phyloP scores from a whole-genome alignment of 2,329 filamentous ascomycete genomes.

The Botrytis elliptica region DNA sequence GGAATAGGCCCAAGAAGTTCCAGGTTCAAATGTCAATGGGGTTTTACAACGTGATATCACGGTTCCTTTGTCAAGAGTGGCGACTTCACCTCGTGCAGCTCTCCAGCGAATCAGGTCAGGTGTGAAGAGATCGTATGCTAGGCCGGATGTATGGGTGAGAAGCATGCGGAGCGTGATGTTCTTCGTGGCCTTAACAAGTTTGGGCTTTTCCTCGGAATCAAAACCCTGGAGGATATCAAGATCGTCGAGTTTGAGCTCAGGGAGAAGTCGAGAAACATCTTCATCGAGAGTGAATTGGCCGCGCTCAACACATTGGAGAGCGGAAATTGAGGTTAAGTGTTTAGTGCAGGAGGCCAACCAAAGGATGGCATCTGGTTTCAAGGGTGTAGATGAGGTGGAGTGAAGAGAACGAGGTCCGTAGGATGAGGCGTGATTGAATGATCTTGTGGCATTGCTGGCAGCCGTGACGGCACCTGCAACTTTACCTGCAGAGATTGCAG shows the following conservation, averaged over 20 bases:
- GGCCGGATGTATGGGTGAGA: slow-evolving; percentile 32
- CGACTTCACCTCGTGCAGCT: slow-evolving; percentile 21
- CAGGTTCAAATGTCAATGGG: slow-evolving; percentile 63
- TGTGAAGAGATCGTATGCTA: slow-evolving; percentile 27
- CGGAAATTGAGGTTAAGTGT: slow-evolving; percentile 50
- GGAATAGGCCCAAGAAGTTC: slow-evolving; percentile 59
- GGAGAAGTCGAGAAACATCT: slow-evolving; percentile 31
- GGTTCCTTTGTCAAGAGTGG: not conserved
- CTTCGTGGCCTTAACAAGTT: slow-evolving; percentile 27
- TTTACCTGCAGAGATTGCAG: slow-evolving; percentile 9
- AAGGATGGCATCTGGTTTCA: slow-evolving; percentile 60
- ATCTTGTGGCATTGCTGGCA: slow-evolving; percentile 22
- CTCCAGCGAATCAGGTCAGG: slow-evolving; percentile 21
- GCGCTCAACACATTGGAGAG: slow-evolving; percentile 57
- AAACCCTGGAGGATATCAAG: slow-evolving; percentile 34
- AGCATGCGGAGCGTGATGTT: slow-evolving; percentile 36
- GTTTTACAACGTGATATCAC: not conserved
- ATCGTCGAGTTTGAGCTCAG: slow-evolving; percentile 35
- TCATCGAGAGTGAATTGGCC: slow-evolving; percentile 52
- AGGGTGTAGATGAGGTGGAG: slow-evolving; percentile 52
- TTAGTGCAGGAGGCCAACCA: slow-evolving; percentile 60
- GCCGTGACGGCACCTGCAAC: slow-evolving; percentile 29
- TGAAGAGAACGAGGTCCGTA: not conserved
- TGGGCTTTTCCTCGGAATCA: slow-evolving; percentile 28
- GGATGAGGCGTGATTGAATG: slow-evolving; percentile 45